Percentiles rank a stretch among this genome's conserved stretches.
phyloP scores from a whole-genome alignment of 371 early-diverging fungal species.

The Apophysomyces trapeziformis region DNA sequence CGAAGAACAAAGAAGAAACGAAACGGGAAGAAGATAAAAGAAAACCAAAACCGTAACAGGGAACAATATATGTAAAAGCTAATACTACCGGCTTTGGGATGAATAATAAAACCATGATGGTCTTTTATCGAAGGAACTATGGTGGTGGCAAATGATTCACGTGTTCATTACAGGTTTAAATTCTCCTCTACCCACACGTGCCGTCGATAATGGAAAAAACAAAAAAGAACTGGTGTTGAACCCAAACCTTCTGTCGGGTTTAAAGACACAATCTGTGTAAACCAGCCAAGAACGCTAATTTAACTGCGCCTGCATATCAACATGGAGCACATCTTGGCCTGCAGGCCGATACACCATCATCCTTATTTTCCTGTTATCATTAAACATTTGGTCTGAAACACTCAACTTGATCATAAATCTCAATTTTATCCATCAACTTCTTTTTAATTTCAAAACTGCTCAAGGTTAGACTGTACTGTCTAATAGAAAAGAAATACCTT shows the following conservation, averaged over 20 bases:
- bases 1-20: background rate
- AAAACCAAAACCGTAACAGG: background rate
- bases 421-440: background rate
- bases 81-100: background rate
- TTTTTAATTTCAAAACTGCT: background rate
- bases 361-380: constrained; percentile 2
- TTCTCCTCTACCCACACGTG: background rate
- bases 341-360: constrained; percentile 2
- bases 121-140: constrained; percentile 1
- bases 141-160: background rate
- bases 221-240: background rate
- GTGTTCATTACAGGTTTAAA: background rate
- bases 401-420: background rate
- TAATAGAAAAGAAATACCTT: background rate
- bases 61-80: background rate
- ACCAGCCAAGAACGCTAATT: constrained; percentile 9
- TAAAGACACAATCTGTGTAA: background rate
- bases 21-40: background rate
- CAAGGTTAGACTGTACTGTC: no score
- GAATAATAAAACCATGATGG: background rate
- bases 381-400: constrained; percentile 7
- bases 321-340: constrained; percentile 6
- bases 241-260: background rate
- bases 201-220: background rate
- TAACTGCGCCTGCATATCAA: constrained; percentile 11